phyloP scores from a whole-genome alignment of 495 filamentous ascomycete species.

The Cercophora sp. region DNA sequence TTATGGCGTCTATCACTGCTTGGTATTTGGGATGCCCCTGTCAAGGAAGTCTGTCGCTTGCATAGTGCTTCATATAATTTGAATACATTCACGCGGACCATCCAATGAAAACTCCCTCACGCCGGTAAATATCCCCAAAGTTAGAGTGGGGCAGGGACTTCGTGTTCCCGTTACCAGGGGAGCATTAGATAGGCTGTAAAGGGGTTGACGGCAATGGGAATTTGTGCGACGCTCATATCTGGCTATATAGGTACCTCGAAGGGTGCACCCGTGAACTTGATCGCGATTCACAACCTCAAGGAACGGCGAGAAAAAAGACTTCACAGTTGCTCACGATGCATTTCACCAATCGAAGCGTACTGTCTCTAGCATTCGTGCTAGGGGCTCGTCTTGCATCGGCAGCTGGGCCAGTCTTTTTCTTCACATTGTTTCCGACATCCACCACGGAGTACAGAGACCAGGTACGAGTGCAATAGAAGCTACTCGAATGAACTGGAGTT shows the following conservation, averaged over 20 bases:
- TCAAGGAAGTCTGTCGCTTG: not conserved
- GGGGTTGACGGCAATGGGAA: not conserved
- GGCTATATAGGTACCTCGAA: not conserved
- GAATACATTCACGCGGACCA: not conserved
- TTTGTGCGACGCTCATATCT: not conserved
- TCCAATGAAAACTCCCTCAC: conserved; percentile 9
- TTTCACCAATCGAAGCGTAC: not conserved
- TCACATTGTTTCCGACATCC: conserved; percentile 10
- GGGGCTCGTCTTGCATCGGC: conserved; percentile 1
- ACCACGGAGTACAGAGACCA: conserved; percentile 10
- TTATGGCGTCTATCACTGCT: too few species aligned
- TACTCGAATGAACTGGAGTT: not conserved
- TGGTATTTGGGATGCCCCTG: too few species aligned
- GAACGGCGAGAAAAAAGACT: not conserved
- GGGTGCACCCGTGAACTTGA: too few species aligned
- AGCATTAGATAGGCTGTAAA: not conserved
- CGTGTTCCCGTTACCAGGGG: not conserved
- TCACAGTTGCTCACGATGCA: conserved; percentile 1
- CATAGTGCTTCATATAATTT: conserved; percentile 4
- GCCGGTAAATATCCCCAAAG: not conserved
- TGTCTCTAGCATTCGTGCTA: not conserved
- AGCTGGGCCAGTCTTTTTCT: conserved; percentile 10
- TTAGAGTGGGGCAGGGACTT: not conserved
- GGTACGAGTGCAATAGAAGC: not conserved
- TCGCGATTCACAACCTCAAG: too few species aligned